Base-by-base conservation (phyloP, 371 early-diverging fungal species). In the Syncephalis fuscata region DNA sequence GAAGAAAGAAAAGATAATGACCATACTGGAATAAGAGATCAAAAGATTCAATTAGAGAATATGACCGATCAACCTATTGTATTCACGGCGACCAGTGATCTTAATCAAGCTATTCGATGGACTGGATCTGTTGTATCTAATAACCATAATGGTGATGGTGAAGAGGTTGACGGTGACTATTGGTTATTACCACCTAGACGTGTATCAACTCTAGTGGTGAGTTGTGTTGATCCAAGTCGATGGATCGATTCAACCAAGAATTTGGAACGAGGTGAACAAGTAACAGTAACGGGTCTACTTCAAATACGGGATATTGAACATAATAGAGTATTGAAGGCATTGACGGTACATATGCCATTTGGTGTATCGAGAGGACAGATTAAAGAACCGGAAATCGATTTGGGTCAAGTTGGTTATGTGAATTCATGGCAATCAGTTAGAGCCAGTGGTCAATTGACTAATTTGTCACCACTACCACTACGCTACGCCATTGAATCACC, bases 381-480 rank as follows among this genome's bases (percentile, higher is more conserved):
- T 2, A 62, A 58, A 1, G 70, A 74, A 8, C 50, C 66, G 2
- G 54, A 63, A 9, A 62, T 82, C 5, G 76, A 87, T 44, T 48
- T 89, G 2, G 87, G 87, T 2, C 81, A 77, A 49, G 75, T 86
- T 40, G 85, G 89, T 0, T 75, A 85, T 51, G 61, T 69, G 32
- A 81, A 79, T 45, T 74, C 75, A 1, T 86, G 85, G 82, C 67
- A 74, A 38, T 67, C 69, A 9, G 70, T 67, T 16, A 58, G 59
- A 36, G 71, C 84, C 48, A 55, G 59, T 17, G 78, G 86, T 55
- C 62, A 67, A 10, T 54, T 85, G 15, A 57, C 60, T 7, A 87
- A 87, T 51, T 32, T 63, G 11, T 70, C 84, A 0, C 80, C 80
- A 26, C 70, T 80, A 16, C 74, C 75, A 2, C 61, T 82, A 3